These are phyloP conservation scores for Blepharisma stoltei DNA, from an alignment of 73 alveolate genomes.

Conservation along the genomic window DNA sequence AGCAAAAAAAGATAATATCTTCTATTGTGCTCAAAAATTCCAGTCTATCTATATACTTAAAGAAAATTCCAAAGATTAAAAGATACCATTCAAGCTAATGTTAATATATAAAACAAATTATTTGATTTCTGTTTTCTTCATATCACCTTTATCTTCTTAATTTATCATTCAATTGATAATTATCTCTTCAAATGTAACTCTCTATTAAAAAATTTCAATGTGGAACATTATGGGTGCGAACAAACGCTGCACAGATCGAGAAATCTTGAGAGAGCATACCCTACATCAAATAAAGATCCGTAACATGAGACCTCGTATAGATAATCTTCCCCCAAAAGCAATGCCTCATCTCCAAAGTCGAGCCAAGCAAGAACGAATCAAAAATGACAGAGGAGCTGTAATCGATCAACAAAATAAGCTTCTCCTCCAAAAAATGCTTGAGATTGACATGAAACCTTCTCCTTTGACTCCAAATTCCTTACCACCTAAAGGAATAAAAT, in stretches of 20 bases:
- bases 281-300: not conserved
- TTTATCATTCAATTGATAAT: no score
- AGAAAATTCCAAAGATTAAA: no score
- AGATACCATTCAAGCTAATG: no score
- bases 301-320: not conserved
- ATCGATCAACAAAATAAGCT: constrained; percentile 14
- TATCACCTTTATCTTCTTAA: no score
- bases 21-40: no score
- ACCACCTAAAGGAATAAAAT: no score
- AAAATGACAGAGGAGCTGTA: not conserved
- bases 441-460: not conserved
- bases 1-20: no score
- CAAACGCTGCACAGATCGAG: not conserved
- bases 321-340: constrained; percentile 4
- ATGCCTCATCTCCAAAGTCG: not conserved
- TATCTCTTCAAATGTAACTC: no score
- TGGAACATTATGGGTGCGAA: not conserved
- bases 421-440: constrained; percentile 10
- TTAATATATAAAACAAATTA: no score
- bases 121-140: no score
- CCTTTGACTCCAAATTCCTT: not conserved
- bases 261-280: constrained; percentile 7
- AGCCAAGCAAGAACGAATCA: not conserved
- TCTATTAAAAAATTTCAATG: not conserved
- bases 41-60: no score